Evolutionary conservation across 2,329 filamentous ascomycete genomes (phyloP), one percentile per base, ranked within the genome.

Genomic region (Keithomyces neogunnii): DNA sequence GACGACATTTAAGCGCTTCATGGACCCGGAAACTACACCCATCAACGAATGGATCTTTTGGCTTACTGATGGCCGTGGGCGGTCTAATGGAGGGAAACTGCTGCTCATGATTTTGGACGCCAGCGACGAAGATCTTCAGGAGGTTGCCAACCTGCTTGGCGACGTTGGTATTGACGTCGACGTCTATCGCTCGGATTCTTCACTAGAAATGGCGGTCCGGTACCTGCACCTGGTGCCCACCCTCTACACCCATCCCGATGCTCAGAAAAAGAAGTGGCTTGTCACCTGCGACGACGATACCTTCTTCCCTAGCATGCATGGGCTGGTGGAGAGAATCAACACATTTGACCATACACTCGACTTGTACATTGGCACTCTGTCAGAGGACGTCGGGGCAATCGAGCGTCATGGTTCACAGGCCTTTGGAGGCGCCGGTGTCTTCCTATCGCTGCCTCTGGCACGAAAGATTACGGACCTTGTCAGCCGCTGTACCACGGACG

Each of bases 251-350:
- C 76, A 81, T 56, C 69, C 68, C 2, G 73, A 74, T 2, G 68
- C 75, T 45, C 62, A 60, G 29, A 62, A 62, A 32, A 78, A 75
- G 63, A 80, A 78, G 57, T 85, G 81, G 81, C 71, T 80, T 1
- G 79, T 81, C 11, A 73, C 78, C 11, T 83, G 81, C 60, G 81
- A 85, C 56, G 81, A 85, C 57, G 81, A 85, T 55, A 85, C 81
- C 3, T 84, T 82, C 61, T 84, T 84, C 69, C 74, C 77, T 4
- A 81, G 75, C 52, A 80, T 83, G 63, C 69, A 80, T 49, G 72
- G 66, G 9, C 66, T 85, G 10, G 68, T 76, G 3, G 68, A 77
- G 38, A 75, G 71, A 46, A 69, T 84, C 42, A 66, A 65, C n/a
- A 64, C 70, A 4, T 80, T 76, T 59, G 77, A 84, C 56, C 66